Conservation (phyloP, 2,329 filamentous ascomycete genomes). For the Cryphonectria naterciae region DNA sequence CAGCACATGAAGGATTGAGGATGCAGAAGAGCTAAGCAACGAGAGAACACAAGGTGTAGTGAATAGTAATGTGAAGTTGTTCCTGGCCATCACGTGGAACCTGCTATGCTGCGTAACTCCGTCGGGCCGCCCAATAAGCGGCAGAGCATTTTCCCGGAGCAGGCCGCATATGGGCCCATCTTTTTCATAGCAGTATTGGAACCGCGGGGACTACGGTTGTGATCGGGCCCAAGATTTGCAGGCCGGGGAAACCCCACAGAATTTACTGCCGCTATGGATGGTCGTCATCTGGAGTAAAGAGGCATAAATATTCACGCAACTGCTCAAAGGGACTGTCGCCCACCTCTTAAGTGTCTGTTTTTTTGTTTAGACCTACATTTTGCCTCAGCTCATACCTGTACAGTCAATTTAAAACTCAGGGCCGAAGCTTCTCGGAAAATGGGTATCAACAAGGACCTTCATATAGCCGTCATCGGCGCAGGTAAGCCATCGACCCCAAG, state of each 20-base stretch:
- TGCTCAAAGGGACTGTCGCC: background rate
- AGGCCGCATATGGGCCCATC: conserved; percentile 1
- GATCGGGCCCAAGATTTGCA: conserved; percentile 19
- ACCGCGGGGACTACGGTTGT: background rate
- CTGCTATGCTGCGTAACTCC: background rate
- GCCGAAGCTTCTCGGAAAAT: background rate
- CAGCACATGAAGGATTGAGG: conserved; percentile 1
- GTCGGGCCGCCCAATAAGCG: background rate
- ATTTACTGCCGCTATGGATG: background rate
- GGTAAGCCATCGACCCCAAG: conserved; percentile 29
- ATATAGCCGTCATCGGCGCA: conserved; percentile 41
- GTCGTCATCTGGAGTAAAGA: conserved; percentile 11
- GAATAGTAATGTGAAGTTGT: background rate
- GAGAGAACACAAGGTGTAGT: background rate
- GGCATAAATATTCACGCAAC: conserved; percentile 7
- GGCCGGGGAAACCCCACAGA: conserved; percentile 4
- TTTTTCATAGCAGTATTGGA: background rate
- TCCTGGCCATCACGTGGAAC: conserved; percentile 1
- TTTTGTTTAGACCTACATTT: too few relatives aligned
- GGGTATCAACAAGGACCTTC: conserved; percentile 33
- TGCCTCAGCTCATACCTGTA: background rate
- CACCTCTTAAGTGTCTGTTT: background rate
- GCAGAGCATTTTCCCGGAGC: conserved; percentile 12
- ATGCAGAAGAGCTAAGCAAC: background rate
- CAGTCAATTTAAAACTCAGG: background rate